phyloP scores from a whole-genome alignment of 768 basidiomycete species.

The Chalciporus sphaerocephalus region DNA sequence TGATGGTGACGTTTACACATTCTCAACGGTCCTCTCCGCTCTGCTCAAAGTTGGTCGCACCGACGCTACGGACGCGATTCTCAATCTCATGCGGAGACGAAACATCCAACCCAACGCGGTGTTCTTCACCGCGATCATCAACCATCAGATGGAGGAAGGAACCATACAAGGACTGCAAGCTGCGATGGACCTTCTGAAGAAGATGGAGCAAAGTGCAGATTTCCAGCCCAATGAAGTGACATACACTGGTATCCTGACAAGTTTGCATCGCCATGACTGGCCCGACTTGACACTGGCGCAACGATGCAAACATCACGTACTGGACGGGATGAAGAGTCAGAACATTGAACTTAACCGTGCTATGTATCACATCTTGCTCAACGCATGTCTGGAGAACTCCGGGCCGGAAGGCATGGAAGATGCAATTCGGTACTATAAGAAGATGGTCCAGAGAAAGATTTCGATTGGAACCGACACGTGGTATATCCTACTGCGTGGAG shows the following conservation, averaged over 20 bases:
- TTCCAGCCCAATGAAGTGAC: conserved; percentile 70
- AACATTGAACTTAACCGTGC: conserved; percentile 54
- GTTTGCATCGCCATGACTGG: conserved; percentile 60
- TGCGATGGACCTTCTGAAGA: conserved; percentile 64
- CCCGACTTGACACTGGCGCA: conserved; percentile 41
- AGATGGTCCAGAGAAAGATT: conserved; percentile 51
- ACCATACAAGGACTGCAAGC: conserved; percentile 50
- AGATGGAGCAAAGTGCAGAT: conserved; percentile 62
- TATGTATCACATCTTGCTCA: conserved; percentile 76
- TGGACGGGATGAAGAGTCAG: conserved; percentile 53
- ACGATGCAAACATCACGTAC: conserved; percentile 47
- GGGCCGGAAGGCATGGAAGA: conserved; percentile 46
- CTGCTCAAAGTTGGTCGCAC: conserved; percentile 62
- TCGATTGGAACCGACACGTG: conserved; percentile 62
- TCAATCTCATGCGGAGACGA: conserved; percentile 72
- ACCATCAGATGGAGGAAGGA: conserved; percentile 60
- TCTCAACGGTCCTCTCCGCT: conserved; percentile 79
- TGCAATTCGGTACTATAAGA: conserved; percentile 55
- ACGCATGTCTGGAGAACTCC: conserved; percentile 54
- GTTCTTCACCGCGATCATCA: conserved; percentile 77
- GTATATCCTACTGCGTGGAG: conserved; percentile 68
- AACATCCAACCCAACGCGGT: conserved; percentile 70
- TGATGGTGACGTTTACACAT: conserved; percentile 77
- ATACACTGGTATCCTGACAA: conserved; percentile 76
- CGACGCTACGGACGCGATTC: conserved; percentile 61